Evolutionary conservation across 2,329 filamentous ascomycete species (phyloP), one percentile per base, ranked within the genome.

Genomic region (Lachnellula suecica): DNA sequence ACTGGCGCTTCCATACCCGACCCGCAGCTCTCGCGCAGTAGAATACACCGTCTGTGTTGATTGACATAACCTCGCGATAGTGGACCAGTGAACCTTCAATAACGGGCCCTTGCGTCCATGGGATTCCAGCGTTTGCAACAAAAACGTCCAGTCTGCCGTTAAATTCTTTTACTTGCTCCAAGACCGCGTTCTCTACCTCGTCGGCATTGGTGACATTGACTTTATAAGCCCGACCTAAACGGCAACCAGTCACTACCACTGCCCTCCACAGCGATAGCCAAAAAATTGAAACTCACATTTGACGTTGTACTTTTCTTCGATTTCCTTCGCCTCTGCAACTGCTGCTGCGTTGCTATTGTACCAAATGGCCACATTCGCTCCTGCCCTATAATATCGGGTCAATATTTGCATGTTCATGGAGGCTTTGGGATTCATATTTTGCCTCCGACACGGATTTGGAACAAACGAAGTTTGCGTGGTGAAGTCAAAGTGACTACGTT

Each of bases 131-230:
- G 19, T 40, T 40, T 4, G 37, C 37, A 10, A 40, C 20, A 19
- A 40, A 40, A 19, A 19, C 19, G 19, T 40, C 37, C n/a, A 40
- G 15, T 10, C 17, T 15, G 17, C 37, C 37, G 29, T 31, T 31
- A 9, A 91, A 91, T 66, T 91, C 88, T 59, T 75, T 73, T 66
- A 84, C 72, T 53, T 84, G 79, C 46, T 79, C 72, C 59, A 74
- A 69, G 63, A 84, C 79, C 50, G 83, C n/a, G 8, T 22, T 68
- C 68, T 80, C 70, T 54, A 79, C 78, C 63, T 73, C 75, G 53
- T 76, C 73, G 72, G 79, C 84, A 70, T 74, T 73, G 67, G 77
- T 73, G 59, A 86, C 76, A 65, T 83, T 72, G 72, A 77, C 79
- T 74, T 87, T 84, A 80, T 87, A 87, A 55, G 83, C 81, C 73